Percentiles rank a stretch among this genome's conserved stretches.
Evolutionary conservation across 2,329 filamentous ascomycete species (phyloP).

Genomic region (Trichoderma polysporum): DNA sequence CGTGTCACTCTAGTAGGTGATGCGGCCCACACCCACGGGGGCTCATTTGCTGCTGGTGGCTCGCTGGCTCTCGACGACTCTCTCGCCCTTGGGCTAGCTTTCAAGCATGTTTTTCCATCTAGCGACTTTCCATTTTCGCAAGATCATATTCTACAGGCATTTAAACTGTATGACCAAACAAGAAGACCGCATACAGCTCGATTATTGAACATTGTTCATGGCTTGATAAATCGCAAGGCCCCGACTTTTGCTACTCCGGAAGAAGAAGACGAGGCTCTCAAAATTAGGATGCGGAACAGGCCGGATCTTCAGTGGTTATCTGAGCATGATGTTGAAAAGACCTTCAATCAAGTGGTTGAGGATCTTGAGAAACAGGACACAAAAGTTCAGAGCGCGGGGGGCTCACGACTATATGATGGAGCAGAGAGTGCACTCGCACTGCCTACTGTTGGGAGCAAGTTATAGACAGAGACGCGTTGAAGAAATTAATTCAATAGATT

Average conservation of each 20-base stretch:
- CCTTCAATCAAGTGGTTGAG: not conserved
- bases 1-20: conserved; percentile 38
- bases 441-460: not conserved
- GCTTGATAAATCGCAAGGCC: not conserved
- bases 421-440: not conserved
- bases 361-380: not conserved
- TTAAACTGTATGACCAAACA: conserved; percentile 21
- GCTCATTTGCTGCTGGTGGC: conserved; percentile 40
- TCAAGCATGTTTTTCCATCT: not conserved
- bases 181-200: conserved; percentile 20
- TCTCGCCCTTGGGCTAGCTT: conserved; percentile 2
- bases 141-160: not conserved
- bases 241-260: conserved; percentile 5
- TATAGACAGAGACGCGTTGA: not conserved
- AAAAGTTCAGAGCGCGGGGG: too few species aligned
- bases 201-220: conserved; percentile 20
- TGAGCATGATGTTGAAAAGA: conserved; percentile 23
- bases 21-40: conserved; percentile 42
- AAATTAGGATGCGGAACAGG: conserved; percentile 15
- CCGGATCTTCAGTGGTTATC: conserved; percentile 23
- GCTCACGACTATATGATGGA: not conserved
- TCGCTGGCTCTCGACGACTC: conserved; percentile 41
- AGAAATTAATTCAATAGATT: too few species aligned
- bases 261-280: conserved; percentile 17
- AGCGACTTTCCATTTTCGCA: not conserved